A percentile compares a stretch with the other conserved stretches of the same genome.
Conservation (phyloP, 23 red algal genomes). For the Gracilaria caudata region DNA sequence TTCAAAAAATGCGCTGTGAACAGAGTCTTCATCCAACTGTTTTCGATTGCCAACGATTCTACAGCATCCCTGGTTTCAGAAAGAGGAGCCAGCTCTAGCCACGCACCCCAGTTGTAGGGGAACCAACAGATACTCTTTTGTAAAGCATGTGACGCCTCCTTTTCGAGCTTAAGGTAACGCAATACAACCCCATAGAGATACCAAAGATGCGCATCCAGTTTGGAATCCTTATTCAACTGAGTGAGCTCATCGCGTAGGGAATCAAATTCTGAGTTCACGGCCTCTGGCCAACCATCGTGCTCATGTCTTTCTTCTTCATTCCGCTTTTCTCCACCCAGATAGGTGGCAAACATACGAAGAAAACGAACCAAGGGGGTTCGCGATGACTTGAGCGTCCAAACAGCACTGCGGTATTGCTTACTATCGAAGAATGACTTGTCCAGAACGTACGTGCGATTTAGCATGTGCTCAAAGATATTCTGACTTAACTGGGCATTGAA, state of each 20-base stretch:
- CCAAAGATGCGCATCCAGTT: conserved; percentile 59
- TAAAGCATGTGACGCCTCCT: conserved; percentile 48
- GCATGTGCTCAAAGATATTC: conserved; percentile 13
- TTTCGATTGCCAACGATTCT: conserved; percentile 40
- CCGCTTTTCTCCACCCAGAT: conserved; percentile 83
- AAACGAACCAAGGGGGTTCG: conserved; percentile 61
- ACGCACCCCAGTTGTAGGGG: conserved; percentile 79
- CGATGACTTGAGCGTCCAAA: conserved; percentile 27
- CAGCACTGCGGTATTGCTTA: conserved; percentile 84
- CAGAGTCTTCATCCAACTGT: conserved; percentile 72
- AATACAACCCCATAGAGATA: conserved; percentile 79
- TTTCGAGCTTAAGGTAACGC: conserved; percentile 20
- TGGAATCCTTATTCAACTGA: neutral
- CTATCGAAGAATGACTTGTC: conserved; percentile 75
- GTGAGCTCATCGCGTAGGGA: conserved; percentile 54
- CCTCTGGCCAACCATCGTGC: conserved; percentile 43
- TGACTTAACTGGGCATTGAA: neutral
- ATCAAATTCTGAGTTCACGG: conserved; percentile 62
- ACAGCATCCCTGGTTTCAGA: conserved; percentile 36
- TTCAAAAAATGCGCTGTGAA: conserved; percentile 62
- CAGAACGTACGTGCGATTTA: conserved; percentile 52
- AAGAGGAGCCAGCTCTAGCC: conserved; percentile 68
- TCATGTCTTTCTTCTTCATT: conserved; percentile 78
- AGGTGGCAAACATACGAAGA: conserved; percentile 81
- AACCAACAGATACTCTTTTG: conserved; percentile 50